These are phyloP conservation scores for Kregervanrija fluxuum DNA, from an alignment of 805 yeast species.

Conservation along the genomic window DNA sequence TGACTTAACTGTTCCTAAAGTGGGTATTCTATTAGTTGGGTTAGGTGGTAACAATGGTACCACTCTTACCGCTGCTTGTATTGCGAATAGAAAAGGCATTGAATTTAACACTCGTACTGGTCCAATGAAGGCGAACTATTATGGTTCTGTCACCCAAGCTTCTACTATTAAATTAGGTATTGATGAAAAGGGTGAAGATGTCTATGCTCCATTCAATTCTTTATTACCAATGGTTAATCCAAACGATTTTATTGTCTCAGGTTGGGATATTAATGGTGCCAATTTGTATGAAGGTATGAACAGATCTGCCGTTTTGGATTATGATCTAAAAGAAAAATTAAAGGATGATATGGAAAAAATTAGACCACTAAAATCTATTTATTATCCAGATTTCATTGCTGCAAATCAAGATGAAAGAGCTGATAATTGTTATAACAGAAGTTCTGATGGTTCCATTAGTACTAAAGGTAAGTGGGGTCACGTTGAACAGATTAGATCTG, in stretches of 20 bases:
- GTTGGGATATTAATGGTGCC: conserved; percentile 86
- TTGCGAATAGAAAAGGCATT: conserved; percentile 77
- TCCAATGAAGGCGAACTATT: conserved; percentile 64
- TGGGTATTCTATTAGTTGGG: conserved; percentile 88
- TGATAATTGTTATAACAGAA: conserved; percentile 67
- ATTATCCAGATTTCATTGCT: conserved; percentile 96
- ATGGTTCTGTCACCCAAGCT: conserved; percentile 91
- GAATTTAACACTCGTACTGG: conserved; percentile 81
- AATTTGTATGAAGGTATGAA: conserved; percentile 72
- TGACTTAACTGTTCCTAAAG: conserved; percentile 72
- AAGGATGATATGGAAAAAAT: conserved; percentile 51
- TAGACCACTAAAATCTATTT: conserved; percentile 75
- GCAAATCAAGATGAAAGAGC: conserved; percentile 91
- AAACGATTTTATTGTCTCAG: conserved; percentile 82
- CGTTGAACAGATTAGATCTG: conserved; percentile 78
- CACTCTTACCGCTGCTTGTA: conserved; percentile 75
- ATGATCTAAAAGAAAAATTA: conserved; percentile 73
- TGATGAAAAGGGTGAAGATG: conserved; percentile 74
- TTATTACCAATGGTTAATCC: conserved; percentile 85
- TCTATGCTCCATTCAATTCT: conserved; percentile 87
- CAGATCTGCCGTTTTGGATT: conserved; percentile 82
- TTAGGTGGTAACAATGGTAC: conserved; percentile 97
- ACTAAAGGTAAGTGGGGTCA: conserved; percentile 77
- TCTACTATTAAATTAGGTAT: conserved; percentile 87
- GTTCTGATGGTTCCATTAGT: conserved; percentile 38